Conservation (phyloP, 192 early-diverging fungal genomes). For the Martensiomyces pterosporus region DNA sequence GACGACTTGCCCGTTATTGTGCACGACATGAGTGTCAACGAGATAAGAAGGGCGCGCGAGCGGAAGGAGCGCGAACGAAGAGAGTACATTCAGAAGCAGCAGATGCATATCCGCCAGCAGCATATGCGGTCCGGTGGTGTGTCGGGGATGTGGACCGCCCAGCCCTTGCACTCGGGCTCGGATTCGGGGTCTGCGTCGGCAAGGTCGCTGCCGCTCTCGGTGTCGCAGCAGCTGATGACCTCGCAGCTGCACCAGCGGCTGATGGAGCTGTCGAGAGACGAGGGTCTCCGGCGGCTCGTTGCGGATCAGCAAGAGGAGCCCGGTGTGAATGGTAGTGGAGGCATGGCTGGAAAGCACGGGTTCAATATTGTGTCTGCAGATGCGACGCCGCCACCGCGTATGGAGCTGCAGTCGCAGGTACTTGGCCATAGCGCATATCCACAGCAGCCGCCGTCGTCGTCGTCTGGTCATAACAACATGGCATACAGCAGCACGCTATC, state of each 20-base stretch:
- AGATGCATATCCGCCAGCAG: constrained; percentile 42
- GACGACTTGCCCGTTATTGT: constrained; percentile 92
- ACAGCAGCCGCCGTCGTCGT: too few relatives aligned
- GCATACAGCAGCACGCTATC: constrained; percentile 36
- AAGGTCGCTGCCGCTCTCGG: constrained; percentile 16
- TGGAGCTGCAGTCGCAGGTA: too few relatives aligned
- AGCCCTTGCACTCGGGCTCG: neutral
- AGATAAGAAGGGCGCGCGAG: constrained; percentile 38
- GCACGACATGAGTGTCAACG: constrained; percentile 73
- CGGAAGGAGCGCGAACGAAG: constrained; percentile 38
- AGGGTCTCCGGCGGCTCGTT: too few relatives aligned
- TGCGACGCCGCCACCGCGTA: too few relatives aligned
- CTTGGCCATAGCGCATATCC: too few relatives aligned
- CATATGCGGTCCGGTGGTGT: constrained; percentile 16
- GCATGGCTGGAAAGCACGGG: too few relatives aligned
- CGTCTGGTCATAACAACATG: too few relatives aligned
- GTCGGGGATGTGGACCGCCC: constrained; percentile 8
- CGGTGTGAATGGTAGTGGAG: too few relatives aligned
- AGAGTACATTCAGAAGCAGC: constrained; percentile 58
- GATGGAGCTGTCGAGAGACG: constrained; percentile 26
- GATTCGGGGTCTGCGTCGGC: constrained; percentile 32
- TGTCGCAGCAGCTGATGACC: constrained; percentile 35
- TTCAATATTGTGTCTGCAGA: too few relatives aligned
- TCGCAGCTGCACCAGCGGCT: constrained; percentile 42
- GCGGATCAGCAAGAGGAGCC: too few relatives aligned